phyloP scores from a whole-genome alignment of 805 yeast species.

The Candida methanosorbosa region DNA sequence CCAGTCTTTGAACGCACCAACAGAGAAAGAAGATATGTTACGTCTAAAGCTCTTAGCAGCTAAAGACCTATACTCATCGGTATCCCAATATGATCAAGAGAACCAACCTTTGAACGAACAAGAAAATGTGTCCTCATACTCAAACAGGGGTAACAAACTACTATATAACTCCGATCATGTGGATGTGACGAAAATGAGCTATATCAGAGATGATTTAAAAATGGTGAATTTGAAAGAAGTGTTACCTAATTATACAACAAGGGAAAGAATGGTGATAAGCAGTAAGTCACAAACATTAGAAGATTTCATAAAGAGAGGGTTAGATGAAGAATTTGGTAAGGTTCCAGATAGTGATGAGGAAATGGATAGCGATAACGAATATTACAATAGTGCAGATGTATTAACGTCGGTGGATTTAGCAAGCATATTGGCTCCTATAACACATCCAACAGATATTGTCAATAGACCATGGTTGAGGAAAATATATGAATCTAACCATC shows the following conservation, averaged over 20 bases:
- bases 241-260: slow-evolving; percentile 11
- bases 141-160: slow-evolving; percentile 25
- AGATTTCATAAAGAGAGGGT: slow-evolving; percentile 15
- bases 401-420: slow-evolving; percentile 43
- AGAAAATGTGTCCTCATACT: slow-evolving; percentile 6
- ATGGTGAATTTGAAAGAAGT: slow-evolving; percentile 10
- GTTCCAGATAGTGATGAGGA: slow-evolving; percentile 13
- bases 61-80: slow-evolving; percentile 8
- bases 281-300: slow-evolving; percentile 17
- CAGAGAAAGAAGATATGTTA: slow-evolving; percentile 13
- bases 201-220: slow-evolving; percentile 13
- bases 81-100: slow-evolving; percentile 1
- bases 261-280: slow-evolving; percentile 14
- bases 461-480: slow-evolving; percentile 59
- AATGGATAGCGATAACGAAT: slow-evolving; percentile 6
- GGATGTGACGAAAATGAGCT: slow-evolving; percentile 14
- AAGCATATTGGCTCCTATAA: slow-evolving; percentile 65
- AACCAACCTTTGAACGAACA: too few species aligned
- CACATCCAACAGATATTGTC: slow-evolving; percentile 72
- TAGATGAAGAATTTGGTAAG: slow-evolving; percentile 20
- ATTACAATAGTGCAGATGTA: slow-evolving; percentile 28
- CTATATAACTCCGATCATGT: slow-evolving; percentile 15
- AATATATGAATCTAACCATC: slow-evolving; percentile 51
- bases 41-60: slow-evolving; percentile 14
- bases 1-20: neutral